Base-by-base conservation (phyloP, 2,329 filamentous ascomycete genomes). In the Rhinocladiella mackenziei region DNA sequence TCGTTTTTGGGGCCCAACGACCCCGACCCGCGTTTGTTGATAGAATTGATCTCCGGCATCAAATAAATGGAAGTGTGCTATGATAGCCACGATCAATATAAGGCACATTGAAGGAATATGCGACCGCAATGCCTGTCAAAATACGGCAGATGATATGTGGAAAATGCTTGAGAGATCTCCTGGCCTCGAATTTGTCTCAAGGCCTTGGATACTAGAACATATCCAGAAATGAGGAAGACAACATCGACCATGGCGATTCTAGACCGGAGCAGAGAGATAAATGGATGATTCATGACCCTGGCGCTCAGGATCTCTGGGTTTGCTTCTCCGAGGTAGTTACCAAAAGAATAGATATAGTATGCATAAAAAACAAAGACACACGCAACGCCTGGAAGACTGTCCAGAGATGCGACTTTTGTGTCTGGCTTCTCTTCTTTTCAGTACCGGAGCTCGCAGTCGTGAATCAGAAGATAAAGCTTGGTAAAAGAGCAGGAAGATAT, bases 151-250 rank as follows among this genome's bases (percentile, higher is more conserved):
- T n/a, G 65, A 61, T 11, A 71, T 54, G 56, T 55, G 9, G 59
- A 58, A 35, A 67, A 65, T 1, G 64, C 62, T 37, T 65, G 59
- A 50, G 60, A 66, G 7, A 36, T n/a, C 5, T 63, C 56, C 26
- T 60, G 55, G 43, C 44, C 61, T 25, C 62, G 62, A 29, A 67
- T 65, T 20, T 60, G 57, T 48, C 63, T 67, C 39, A 68, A 49
- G 2, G 65, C 62, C 43, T 64, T 65, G 39, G 64, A 64, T 8
- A 66, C 69, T 28, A 72, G 59, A 14, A 70, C 68, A 45, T 72
- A 72, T 37, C 68, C 69, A 6, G 68, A 71, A 13, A 72, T 65
- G 25, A 72, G 63, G 53, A 73, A 73, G 57, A 72, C 72, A 18
- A 72, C 63, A 34, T 64, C 62, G 10, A 71, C 69, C 43, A 44